phyloP scores from a whole-genome alignment of 2,329 filamentous ascomycete species.

The Talaromyces sp. region DNA sequence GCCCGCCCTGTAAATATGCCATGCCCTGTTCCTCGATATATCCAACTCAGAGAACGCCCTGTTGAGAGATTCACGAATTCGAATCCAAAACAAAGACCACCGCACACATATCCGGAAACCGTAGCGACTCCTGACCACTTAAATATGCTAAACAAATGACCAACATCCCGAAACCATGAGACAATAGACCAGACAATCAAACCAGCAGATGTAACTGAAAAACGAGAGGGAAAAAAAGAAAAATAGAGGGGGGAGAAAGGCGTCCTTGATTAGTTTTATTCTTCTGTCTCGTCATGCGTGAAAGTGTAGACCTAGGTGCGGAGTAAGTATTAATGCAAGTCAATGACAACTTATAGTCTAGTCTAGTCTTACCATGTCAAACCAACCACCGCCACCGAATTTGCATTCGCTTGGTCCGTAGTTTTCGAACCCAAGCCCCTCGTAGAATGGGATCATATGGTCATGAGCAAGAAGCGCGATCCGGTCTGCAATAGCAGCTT shows the following conservation, averaged over 20 bases:
- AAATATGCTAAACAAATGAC: background rate
- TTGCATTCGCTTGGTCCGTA: constrained; percentile 62
- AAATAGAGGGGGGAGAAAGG: background rate
- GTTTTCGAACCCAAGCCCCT: constrained; percentile 66
- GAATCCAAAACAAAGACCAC: background rate
- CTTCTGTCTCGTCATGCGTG: constrained; percentile 15
- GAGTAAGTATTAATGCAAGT: background rate
- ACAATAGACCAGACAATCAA: background rate
- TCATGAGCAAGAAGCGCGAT: constrained; percentile 74
- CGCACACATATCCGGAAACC: background rate
- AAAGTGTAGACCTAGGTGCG: constrained; percentile 25
- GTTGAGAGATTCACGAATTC: background rate
- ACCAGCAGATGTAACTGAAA: background rate
- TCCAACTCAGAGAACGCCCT: background rate
- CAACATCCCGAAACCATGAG: background rate
- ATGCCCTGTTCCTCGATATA: background rate
- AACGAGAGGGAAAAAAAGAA: background rate
- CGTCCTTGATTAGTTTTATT: background rate
- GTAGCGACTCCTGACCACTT: background rate
- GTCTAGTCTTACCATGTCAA: constrained; percentile 62
- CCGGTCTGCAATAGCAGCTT: constrained; percentile 63
- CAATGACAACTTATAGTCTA: background rate
- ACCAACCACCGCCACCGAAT: constrained; percentile 77
- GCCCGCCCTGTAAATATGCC: background rate
- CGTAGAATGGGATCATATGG: constrained; percentile 68